Evolutionary conservation across 2,329 filamentous ascomycete genomes (phyloP), one percentile per base, ranked within the genome.

Genomic region (Allantophomopsis cytisporea): DNA sequence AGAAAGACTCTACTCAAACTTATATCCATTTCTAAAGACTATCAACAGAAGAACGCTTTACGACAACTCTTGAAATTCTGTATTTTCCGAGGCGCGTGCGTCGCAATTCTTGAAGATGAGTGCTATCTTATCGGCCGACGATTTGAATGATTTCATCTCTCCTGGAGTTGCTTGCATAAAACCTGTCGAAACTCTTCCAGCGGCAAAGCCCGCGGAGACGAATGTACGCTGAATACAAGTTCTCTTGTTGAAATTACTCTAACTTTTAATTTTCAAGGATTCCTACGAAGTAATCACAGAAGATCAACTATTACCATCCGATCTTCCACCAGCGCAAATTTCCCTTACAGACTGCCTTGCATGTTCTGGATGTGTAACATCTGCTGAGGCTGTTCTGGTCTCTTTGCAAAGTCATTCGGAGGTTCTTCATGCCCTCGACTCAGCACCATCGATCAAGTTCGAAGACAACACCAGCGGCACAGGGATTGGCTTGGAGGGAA

Each of bases 161-260:
- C 91, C 91, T 12, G 88, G 89, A 45, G 88, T 98, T 54, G 91
- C 91, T 46, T 98, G 91, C 64, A 96, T 98, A 61, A 96, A 98
- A 56, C 91, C 91, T 20, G 73, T 98, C 57, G 91, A 98, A 60
- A 93, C 86, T 2, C 74, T 98, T 12, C 89, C 91, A 2, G 61
- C 70, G 37, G 68, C 72, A 47, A 63, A 72, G 28, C 60, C 72
- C 17, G 58, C 64, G 38, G 60, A 63, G 17, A 50, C 55, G 39
- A 57, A 62, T 45, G 68, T 72, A 58, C 41, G 61, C 39, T 39
- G 39, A 42, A 38, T 38, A 38, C 42, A 12, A 34, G 12, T 15
- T 15, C 7, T 17, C 6, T 7, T 34, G 7, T 14, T 34, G 3
- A 13, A 14, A 15, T n/a, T 15, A 15, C 7, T 15, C 31, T 15